phyloP scores from a whole-genome alignment of 2,329 filamentous ascomycete genomes.

The Orbilia blumenaviensis region DNA sequence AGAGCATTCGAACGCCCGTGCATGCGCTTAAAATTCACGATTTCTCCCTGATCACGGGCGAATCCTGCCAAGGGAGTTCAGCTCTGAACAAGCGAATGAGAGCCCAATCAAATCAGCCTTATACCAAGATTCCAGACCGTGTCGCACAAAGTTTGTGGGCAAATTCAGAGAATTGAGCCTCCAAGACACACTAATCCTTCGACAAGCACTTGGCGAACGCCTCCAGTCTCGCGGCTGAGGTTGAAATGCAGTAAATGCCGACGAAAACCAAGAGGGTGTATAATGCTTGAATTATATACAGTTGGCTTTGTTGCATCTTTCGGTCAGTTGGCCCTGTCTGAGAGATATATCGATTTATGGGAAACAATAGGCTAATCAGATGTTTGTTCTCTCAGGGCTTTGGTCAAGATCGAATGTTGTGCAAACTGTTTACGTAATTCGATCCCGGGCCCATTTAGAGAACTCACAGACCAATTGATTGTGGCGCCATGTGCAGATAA shows the following conservation, averaged over 20 bases:
- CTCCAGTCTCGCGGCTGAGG: not conserved
- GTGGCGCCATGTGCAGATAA: not conserved
- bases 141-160: not conserved
- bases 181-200: constrained; percentile 3
- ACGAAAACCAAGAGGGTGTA: not conserved
- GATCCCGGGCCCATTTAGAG: not conserved
- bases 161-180: not conserved
- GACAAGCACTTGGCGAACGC: not conserved
- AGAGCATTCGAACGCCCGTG: no score
- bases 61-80: not conserved
- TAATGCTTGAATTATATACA: not conserved
- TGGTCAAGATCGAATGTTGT: no score
- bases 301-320: no score
- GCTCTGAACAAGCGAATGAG: constrained; percentile 6
- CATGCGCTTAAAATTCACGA: not conserved
- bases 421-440: not conserved
- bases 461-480: not conserved
- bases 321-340: no score
- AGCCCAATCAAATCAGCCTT: not conserved
- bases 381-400: no score
- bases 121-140: not conserved
- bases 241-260: not conserved
- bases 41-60: not conserved
- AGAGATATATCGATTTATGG: no score
- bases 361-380: no score